phyloP scores from a whole-genome alignment of 768 basidiomycete species.

The Sporobolomyces pararoseus region DNA sequence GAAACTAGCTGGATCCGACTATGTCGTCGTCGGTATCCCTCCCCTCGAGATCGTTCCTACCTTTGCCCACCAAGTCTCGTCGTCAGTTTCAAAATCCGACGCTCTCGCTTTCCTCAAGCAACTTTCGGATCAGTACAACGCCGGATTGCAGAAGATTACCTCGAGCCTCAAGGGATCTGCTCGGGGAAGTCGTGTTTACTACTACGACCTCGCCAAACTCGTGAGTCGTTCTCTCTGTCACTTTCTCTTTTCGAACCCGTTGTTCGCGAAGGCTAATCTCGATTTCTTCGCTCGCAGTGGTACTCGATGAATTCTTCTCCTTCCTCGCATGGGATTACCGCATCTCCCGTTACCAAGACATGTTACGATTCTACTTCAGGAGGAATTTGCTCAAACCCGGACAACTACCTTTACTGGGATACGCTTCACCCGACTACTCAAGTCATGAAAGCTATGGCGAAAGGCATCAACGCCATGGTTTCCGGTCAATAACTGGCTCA shows the following conservation, averaged over 20 bases:
- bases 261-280: background rate
- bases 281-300: slow-evolving; percentile 2
- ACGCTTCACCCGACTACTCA: slow-evolving; percentile 37
- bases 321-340: slow-evolving; percentile 11
- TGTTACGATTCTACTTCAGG: slow-evolving; percentile 28
- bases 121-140: slow-evolving; percentile 36
- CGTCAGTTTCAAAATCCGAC: background rate
- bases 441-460: slow-evolving; percentile 25
- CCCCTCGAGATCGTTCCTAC: slow-evolving; percentile 35
- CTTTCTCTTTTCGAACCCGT: background rate
- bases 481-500: background rate
- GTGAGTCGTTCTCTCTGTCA: background rate
- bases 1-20: slow-evolving; percentile 21
- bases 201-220: slow-evolving; percentile 23
- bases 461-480: slow-evolving; percentile 31
- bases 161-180: background rate
- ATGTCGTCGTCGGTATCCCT: slow-evolving; percentile 36
- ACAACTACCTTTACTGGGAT: slow-evolving; percentile 35
- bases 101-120: slow-evolving; percentile 29
- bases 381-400: slow-evolving; percentile 24
- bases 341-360: slow-evolving; percentile 1
- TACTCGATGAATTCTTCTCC: slow-evolving; percentile 13
- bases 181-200: slow-evolving; percentile 1
- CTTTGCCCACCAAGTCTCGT: slow-evolving; percentile 7
- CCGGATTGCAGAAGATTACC: slow-evolving; percentile 16